Evolutionary conservation across 2,329 filamentous ascomycete genomes (phyloP).

Genomic region (Cadophora luteo-olivacea): DNA sequence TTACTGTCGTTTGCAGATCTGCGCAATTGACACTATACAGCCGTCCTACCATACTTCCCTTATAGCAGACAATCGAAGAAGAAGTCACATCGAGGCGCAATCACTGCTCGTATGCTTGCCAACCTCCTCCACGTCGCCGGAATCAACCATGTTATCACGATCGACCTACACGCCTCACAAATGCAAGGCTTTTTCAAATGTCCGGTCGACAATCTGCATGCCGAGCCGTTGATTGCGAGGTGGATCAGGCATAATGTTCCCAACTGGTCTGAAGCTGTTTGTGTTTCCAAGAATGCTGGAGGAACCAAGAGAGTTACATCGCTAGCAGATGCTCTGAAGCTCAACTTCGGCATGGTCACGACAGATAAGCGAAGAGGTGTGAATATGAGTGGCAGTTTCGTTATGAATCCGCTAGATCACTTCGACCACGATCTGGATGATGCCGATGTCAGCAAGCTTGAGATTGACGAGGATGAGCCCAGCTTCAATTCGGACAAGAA

Average conservation of each 20-base stretch:
- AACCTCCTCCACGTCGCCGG: constrained; percentile 93
- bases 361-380: constrained; percentile 73
- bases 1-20: neutral
- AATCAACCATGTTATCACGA: constrained; percentile 96
- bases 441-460: constrained; percentile 39
- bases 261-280: constrained; percentile 89
- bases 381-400: constrained; percentile 80
- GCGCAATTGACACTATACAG: constrained; percentile 52
- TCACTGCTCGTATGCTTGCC: constrained; percentile 95
- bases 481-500: constrained; percentile 19
- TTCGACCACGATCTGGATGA: constrained; percentile 55
- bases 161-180: constrained; percentile 95
- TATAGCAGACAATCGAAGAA: constrained; percentile 99
- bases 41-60: constrained; percentile 94
- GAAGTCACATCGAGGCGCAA: constrained; percentile 94
- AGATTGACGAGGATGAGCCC: constrained; percentile 36
- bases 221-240: constrained; percentile 91
- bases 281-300: constrained; percentile 97
- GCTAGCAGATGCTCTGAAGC: constrained; percentile 90
- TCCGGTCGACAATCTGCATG: constrained; percentile 95
- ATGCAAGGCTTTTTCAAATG: constrained; percentile 99
- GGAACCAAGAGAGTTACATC: constrained; percentile 98
- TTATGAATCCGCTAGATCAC: constrained; percentile 72
- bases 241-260: constrained; percentile 93
- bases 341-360: constrained; percentile 97